Percentiles rank a stretch among this genome's conserved stretches.
Evolutionary conservation across 768 basidiomycete genomes (phyloP).

Genomic region (Vararia minispora): DNA sequence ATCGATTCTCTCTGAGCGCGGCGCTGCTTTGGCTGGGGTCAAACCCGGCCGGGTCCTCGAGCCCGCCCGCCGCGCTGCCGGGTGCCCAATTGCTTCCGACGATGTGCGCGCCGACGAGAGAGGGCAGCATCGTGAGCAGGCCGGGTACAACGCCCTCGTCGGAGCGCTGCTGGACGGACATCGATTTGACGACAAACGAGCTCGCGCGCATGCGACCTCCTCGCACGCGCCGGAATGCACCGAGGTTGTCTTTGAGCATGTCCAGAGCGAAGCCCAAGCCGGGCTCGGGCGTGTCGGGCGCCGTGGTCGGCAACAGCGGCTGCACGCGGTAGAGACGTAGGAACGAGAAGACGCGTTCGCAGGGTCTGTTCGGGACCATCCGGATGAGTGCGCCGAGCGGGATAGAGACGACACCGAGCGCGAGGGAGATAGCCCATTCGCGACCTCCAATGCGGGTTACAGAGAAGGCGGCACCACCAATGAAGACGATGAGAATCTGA

Average conservation of each 20-base stretch:
- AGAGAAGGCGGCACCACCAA: constrained; percentile 87
- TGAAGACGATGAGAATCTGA: constrained; percentile 82
- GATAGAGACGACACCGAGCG: constrained; percentile 77
- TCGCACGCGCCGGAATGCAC: constrained; percentile 70
- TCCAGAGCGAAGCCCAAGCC: constrained; percentile 75
- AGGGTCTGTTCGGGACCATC: constrained; percentile 66
- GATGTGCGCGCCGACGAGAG: constrained; percentile 61
- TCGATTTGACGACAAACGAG: constrained; percentile 75
- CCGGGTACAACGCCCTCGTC: constrained; percentile 40
- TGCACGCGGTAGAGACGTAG: constrained; percentile 52
- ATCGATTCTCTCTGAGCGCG: constrained; percentile 74
- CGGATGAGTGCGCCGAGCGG: constrained; percentile 82
- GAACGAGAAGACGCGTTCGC: constrained; percentile 49
- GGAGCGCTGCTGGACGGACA: constrained; percentile 42
- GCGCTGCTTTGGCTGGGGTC: constrained; percentile 77
- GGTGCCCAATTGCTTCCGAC: constrained; percentile 50
- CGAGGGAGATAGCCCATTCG: constrained; percentile 91
- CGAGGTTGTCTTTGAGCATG: constrained; percentile 77
- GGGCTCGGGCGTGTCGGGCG: constrained; percentile 43
- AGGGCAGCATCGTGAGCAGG: constrained; percentile 68
- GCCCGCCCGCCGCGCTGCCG: constrained; percentile 32
- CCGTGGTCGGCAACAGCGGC: constrained; percentile 52
- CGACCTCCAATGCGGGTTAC: constrained; percentile 68
- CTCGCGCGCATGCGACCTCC: constrained; percentile 85
- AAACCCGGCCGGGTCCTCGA: constrained; percentile 63